Evolutionary conservation across 805 yeast species (phyloP), one percentile per base, ranked within the genome.

Genomic region (Candida coquimbonensis): DNA sequence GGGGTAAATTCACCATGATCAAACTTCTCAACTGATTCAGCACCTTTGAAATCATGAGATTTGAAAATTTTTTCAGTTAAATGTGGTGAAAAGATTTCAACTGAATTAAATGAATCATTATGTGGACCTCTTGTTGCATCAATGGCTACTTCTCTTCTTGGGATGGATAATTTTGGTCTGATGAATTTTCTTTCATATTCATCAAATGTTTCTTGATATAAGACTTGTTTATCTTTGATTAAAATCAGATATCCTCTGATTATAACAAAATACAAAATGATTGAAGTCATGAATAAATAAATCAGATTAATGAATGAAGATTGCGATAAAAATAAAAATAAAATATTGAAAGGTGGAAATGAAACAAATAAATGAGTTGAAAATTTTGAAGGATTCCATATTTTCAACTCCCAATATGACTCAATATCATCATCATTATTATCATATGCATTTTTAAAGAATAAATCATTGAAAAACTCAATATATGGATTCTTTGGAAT

Each of bases 311-410:
- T 59, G 60, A 73, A 63, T 1, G 72, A 55, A 2, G 67, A 68
- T 1, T 68, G 62, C 1, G 67, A 52, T 21, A 65, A 49, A 49
- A 69, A 63, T 44, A 78, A 61, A n/a, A 74, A 62, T 3, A 71
- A 44, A 9, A 77, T 51, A 40, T 72, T 74, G 9, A 79, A 57
- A 0, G 95, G 93, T 8, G 87, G 80, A 50, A 79, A 80, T 1
- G 76, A 61, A 3, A 77, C 67, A 27, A 76, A 69, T 3, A 83
- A 53, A 40, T 68, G 63, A 7, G 83, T 65, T 31, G 71, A 71
- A 57, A 82, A 80, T 50, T 69, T 69, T 0, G 83, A 72, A 0
- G 91, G 91, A 38, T 70, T 68, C 95, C 95, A 85, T 42, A 83
- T 74, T 17, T 64, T 65, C 37, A 85, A 59, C 47, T 77, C 74